These are phyloP conservation scores for Stephanodiscus minutulus DNA, from an alignment of 108 stramenopile species.

Conservation along the genomic window DNA sequence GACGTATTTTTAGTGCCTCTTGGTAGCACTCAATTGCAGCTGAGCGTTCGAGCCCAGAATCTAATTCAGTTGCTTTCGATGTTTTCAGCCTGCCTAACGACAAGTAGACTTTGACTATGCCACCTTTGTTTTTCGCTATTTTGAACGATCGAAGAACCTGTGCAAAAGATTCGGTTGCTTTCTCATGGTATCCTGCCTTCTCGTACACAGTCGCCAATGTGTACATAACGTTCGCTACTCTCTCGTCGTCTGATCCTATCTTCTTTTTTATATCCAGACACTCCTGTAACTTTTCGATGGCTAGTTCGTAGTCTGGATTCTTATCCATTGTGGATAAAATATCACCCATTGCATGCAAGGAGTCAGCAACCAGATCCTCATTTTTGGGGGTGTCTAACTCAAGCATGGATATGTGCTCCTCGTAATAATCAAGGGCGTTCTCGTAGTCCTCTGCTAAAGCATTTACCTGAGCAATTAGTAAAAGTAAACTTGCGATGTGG, in stretches of 20 bases:
- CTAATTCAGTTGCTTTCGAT: constrained; percentile 15
- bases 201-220: constrained; percentile 40
- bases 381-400: constrained; percentile 22
- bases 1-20: constrained; percentile 39
- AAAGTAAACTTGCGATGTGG: constrained; percentile 21
- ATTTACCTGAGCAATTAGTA: constrained; percentile 35
- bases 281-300: constrained; percentile 39
- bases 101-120: constrained; percentile 28
- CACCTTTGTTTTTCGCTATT: constrained; percentile 39
- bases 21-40: constrained; percentile 49
- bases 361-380: constrained; percentile 36
- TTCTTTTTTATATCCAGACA: constrained; percentile 37
- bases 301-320: constrained; percentile 29
- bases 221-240: constrained; percentile 42
- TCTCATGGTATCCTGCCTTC: constrained; percentile 22
- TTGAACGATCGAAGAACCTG: constrained; percentile 48
- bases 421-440: constrained; percentile 42
- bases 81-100: constrained; percentile 41
- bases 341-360: constrained; percentile 28
- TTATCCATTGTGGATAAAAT: constrained; percentile 25
- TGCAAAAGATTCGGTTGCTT: constrained; percentile 27
- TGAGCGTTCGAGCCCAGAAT: constrained; percentile 23
- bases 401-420: constrained; percentile 40
- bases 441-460: constrained; percentile 32
- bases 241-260: constrained; percentile 39